Conservation (phyloP, 1,139 yeast species). For the Saccharomyces hybrid region DNA sequence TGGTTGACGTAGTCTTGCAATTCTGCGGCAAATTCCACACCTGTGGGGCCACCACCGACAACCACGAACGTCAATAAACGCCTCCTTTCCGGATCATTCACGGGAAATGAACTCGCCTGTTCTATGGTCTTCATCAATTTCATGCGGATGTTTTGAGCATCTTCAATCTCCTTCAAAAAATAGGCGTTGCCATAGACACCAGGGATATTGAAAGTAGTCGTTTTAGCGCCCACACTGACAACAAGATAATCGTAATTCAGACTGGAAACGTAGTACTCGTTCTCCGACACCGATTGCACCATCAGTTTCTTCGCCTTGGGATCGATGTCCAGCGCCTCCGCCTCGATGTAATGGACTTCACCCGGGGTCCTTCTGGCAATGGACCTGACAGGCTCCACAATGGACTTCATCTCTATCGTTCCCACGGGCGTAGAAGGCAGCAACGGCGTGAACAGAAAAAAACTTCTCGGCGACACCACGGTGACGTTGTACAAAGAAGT, state of each 20-base stretch:
- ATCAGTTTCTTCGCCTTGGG: constrained; percentile 54
- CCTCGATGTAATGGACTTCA: constrained; percentile 81
- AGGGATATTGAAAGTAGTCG: constrained; percentile 87
- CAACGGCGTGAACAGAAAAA: constrained; percentile 88
- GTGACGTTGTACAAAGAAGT: constrained; percentile 82
- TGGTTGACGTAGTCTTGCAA: constrained; percentile 89
- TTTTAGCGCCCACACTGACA: constrained; percentile 87
- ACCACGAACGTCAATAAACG: constrained; percentile 76
- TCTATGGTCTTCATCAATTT: constrained; percentile 76
- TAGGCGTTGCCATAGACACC: constrained; percentile 85
- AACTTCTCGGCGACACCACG: constrained; percentile 88
- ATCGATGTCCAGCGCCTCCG: constrained; percentile 81
- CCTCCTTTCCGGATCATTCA: constrained; percentile 70
- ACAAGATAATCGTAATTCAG: constrained; percentile 72
- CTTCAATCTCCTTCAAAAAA: constrained; percentile 80
- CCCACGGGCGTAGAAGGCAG: constrained; percentile 94
- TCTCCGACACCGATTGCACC: constrained; percentile 37
- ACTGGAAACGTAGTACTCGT: constrained; percentile 39
- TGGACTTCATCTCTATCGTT: constrained; percentile 82
- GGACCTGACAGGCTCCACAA: constrained; percentile 76
- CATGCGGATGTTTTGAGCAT: constrained; percentile 68
- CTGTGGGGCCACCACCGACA: constrained; percentile 96
- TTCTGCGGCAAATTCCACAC: constrained; percentile 95
- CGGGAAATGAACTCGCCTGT: constrained; percentile 70
- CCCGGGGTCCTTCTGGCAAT: constrained; percentile 67